Conservation (phyloP, 495 filamentous ascomycete species). For the Penicillium maclennaniae region DNA sequence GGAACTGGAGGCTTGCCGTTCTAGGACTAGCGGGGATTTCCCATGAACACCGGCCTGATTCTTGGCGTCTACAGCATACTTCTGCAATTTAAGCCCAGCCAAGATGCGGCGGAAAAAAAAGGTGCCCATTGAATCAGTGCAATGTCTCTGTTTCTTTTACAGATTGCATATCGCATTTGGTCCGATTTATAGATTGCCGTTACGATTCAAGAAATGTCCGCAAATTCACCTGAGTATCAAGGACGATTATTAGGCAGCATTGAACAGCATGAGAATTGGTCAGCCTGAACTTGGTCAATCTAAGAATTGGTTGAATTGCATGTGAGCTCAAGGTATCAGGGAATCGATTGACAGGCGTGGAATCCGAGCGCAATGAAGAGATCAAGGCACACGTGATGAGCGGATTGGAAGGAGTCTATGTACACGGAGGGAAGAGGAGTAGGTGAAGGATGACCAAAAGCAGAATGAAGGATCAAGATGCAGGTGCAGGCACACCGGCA, state of each 20-base stretch:
- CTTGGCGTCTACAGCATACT: not conserved
- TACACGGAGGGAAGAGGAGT: slow-evolving; percentile 23
- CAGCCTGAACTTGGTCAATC: not conserved
- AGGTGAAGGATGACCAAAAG: not conserved
- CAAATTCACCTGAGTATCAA: not conserved
- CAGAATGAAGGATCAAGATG: not conserved
- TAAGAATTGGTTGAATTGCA: slow-evolving; percentile 2
- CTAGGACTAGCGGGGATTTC: slow-evolving; percentile 33
- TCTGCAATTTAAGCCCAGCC: not conserved
- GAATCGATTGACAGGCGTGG: slow-evolving; percentile 8
- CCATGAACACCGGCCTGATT: not conserved
- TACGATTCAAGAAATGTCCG: not conserved
- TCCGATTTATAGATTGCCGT: not conserved
- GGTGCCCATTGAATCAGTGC: too few relatives aligned
- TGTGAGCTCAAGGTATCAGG: slow-evolving; percentile 19
- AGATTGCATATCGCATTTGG: not conserved
- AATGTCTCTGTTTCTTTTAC: not conserved
- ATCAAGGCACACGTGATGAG: slow-evolving; percentile 7
- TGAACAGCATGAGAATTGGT: not conserved
- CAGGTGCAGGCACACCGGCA: not conserved
- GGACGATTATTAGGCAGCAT: not conserved
- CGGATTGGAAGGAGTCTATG: slow-evolving; percentile 26
- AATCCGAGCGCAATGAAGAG: slow-evolving; percentile 3
- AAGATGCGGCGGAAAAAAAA: not conserved
- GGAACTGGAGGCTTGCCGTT: slow-evolving; percentile 18